Evolutionary conservation across 352 stramenopile genomes (phyloP).

Genomic region (Globisporangium uncinulatum): DNA sequence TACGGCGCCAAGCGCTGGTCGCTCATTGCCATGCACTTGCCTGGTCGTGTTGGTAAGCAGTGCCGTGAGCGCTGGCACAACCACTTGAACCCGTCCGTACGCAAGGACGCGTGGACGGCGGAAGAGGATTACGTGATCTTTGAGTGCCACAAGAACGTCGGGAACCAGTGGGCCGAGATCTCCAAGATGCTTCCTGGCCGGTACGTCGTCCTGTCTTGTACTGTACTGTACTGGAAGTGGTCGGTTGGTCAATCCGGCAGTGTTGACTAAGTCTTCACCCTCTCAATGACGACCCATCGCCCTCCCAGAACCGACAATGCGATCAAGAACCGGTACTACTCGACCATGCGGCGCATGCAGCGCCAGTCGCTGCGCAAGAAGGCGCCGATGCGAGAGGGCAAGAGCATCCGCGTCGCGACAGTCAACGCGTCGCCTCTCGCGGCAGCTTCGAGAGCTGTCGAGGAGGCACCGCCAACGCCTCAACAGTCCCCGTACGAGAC

Average conservation of each 20-base stretch:
- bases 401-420: conserved; percentile 70
- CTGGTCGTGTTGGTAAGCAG: conserved; percentile 85
- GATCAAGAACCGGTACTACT: conserved; percentile 92
- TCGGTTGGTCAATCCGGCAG: neutral
- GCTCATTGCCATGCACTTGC: conserved; percentile 85
- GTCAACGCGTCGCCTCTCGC: conserved; percentile 36
- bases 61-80: conserved; percentile 89
- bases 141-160: conserved; percentile 88
- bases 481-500: conserved; percentile 26
- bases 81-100: conserved; percentile 81
- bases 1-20: conserved; percentile 89
- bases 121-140: conserved; percentile 91
- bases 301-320: conserved; percentile 76
- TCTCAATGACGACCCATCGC: neutral
- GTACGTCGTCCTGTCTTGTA: conserved; percentile 14
- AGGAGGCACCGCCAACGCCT: conserved; percentile 12
- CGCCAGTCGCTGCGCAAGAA: conserved; percentile 86
- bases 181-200: conserved; percentile 86
- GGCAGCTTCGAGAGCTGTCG: conserved; percentile 6
- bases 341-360: conserved; percentile 87
- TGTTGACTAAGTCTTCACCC: neutral
- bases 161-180: conserved; percentile 91
- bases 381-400: conserved; percentile 69
- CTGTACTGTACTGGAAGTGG: neutral
- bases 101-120: conserved; percentile 85